Base-by-base conservation (phyloP, 2,329 filamentous ascomycete genomes). In the Neurospora sp. region DNA sequence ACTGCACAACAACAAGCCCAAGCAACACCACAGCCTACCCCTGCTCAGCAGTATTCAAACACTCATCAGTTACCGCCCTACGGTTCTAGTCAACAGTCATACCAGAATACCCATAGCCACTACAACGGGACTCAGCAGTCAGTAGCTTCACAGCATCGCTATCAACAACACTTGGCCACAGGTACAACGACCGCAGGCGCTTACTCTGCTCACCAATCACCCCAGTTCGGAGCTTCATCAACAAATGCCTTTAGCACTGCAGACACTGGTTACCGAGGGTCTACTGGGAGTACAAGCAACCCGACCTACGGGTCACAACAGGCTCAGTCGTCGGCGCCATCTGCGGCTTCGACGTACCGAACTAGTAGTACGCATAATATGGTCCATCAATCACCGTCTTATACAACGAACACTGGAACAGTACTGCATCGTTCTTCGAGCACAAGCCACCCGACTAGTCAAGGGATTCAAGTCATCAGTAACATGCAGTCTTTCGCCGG, bases 161-260 rank as follows among this genome's bases (percentile, higher is more conserved):
- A 76, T 52, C 75, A 75, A 69, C 75, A 74, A 38, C 76, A 77
- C 40, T 71, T 75, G 15, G 67, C 69, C 15, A 73, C 74, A 6
- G 73, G 70, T 19, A 73, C 74, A 6, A 67, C 74, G 19, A 70
- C 69, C 11, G 71, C 73, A 8, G 66, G 72, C 17, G 73, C 77
- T 12, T 77, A 76, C 57, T 67, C 73, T 19, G 67, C 75, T 6
- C 73, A 75, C 17, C 76, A 76, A 17, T 74, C 77, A 19, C 72
- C 76, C 4, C 76, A 77, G 36, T 78, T 77, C 46, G 69, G 73
- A 23, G 10, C 75, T 19, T 70, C 76, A 28, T 66, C 74, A 28
- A 74, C 66, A 41, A 74, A 70, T 41, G 71, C 23, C 5, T 77
- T 76, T 62, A 74, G 28, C 38, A 39, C 74, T 6, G 52, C 71